A percentile compares a stretch with the other conserved stretches of the same genome.
Conservation (phyloP, 2,329 filamentous ascomycete genomes). For the Diaporthe aspalathi region DNA sequence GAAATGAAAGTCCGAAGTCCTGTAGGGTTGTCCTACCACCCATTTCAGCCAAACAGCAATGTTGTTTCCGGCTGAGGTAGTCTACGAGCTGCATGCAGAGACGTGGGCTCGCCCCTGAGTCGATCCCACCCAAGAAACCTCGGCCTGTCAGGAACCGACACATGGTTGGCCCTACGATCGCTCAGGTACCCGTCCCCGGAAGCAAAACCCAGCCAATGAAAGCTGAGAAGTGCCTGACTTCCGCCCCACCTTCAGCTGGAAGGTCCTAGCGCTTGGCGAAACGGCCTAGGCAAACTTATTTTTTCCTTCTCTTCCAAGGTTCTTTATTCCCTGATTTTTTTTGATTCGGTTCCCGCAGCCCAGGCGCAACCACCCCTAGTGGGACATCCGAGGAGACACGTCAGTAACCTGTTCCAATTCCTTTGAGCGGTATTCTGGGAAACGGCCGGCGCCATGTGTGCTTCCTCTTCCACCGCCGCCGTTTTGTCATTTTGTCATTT, state of each 20-base stretch:
- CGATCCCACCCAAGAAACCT: conserved; percentile 39
- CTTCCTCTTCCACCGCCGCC: conserved; percentile 2
- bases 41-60: conserved; percentile 24
- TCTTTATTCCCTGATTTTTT: background rate
- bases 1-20: conserved; percentile 18
- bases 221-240: conserved; percentile 37
- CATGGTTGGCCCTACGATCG: conserved; percentile 48
- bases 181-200: conserved; percentile 56
- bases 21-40: conserved; percentile 26
- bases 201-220: conserved; percentile 48
- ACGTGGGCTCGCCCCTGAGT: conserved; percentile 34
- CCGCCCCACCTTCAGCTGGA: conserved; percentile 37
- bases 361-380: conserved; percentile 9
- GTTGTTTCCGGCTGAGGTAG: conserved; percentile 25
- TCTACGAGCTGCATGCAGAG: too few species aligned
- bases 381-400: conserved; percentile 12
- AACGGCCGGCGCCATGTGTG: background rate
- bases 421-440: background rate
- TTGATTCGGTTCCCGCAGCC: background rate
- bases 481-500: background rate
- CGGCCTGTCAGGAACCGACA: conserved; percentile 53
- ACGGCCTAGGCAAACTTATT: conserved; percentile 26
- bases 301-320: conserved; percentile 26
- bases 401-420: conserved; percentile 13
- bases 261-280: conserved; percentile 28